These are phyloP conservation scores for Bolboschoenus planiculmis DNA, from an alignment of 176 grass and related monocot genomes.

Conservation along the genomic window DNA sequence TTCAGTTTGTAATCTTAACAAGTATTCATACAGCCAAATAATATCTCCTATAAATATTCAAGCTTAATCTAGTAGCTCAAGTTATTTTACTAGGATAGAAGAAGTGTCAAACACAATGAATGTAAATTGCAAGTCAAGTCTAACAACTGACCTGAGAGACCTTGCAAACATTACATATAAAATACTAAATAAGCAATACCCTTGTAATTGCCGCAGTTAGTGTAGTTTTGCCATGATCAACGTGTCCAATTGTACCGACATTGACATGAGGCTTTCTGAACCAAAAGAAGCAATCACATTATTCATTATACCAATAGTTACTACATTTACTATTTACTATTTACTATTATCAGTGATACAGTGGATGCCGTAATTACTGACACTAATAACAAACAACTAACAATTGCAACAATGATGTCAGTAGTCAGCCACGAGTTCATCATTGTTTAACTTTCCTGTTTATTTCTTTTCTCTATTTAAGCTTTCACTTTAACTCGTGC, in stretches of 20 bases:
- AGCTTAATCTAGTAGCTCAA: background rate
- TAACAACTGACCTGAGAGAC: background rate
- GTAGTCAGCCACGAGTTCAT: background rate
- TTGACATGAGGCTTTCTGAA: conserved; percentile 92
- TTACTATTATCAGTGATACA: background rate
- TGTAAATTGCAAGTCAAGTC: background rate
- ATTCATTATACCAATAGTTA: background rate
- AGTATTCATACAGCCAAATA: background rate
- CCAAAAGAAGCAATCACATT: conserved; percentile 21
- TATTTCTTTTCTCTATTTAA: background rate
- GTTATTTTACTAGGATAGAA: background rate
- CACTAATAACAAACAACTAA: background rate
- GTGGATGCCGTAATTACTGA: background rate
- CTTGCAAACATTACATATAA: background rate
- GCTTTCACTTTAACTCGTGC: background rate
- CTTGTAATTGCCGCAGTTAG: conserved; percentile 96
- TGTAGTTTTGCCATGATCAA: conserved; percentile 91
- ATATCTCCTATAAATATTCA: background rate
- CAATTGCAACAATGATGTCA: background rate
- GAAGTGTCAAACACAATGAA: background rate
- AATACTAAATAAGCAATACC: conserved; percentile 27
- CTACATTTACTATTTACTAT: background rate
- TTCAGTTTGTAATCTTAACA: background rate
- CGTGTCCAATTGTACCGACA: conserved; percentile 92
- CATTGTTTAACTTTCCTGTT: background rate